These are phyloP conservation scores for Leonotis leonurus DNA, from an alignment of 257 asterid genomes.

Conservation along the genomic window DNA sequence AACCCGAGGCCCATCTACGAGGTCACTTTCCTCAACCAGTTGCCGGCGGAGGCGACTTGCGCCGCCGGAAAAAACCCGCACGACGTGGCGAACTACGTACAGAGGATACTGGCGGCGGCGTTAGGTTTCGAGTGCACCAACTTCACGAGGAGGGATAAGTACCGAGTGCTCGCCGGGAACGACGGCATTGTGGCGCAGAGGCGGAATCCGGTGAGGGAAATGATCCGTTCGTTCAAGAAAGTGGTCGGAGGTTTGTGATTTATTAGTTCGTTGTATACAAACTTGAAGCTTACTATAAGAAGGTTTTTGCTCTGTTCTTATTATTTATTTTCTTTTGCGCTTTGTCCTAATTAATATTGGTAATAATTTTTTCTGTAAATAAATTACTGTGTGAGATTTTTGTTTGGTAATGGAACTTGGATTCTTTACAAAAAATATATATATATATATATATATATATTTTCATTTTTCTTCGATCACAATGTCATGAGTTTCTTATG, in stretches of 20 bases:
- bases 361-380: too few species aligned
- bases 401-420: too few species aligned
- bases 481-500: too few species aligned
- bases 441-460: too few species aligned
- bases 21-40: constrained; percentile 69
- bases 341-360: too few species aligned
- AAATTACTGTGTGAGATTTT: too few species aligned
- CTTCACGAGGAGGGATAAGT: constrained; percentile 81
- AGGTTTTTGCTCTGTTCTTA: background rate
- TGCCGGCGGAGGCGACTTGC: constrained; percentile 81
- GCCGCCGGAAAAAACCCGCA: constrained; percentile 73
- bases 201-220: constrained; percentile 15
- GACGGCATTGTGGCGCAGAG: constrained; percentile 59
- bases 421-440: too few species aligned
- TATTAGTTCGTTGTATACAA: background rate
- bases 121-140: constrained; percentile 90
- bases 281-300: background rate
- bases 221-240: constrained; percentile 28
- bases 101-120: constrained; percentile 74
- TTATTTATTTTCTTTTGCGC: background rate
- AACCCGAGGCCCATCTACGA: constrained; percentile 80
- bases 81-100: constrained; percentile 89
- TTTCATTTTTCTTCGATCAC: too few species aligned
- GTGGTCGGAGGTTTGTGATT: constrained; percentile 43
- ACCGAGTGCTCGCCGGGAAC: constrained; percentile 78